Base-by-base conservation (phyloP, 257 asterid species). In the Forsythia suspensa region DNA sequence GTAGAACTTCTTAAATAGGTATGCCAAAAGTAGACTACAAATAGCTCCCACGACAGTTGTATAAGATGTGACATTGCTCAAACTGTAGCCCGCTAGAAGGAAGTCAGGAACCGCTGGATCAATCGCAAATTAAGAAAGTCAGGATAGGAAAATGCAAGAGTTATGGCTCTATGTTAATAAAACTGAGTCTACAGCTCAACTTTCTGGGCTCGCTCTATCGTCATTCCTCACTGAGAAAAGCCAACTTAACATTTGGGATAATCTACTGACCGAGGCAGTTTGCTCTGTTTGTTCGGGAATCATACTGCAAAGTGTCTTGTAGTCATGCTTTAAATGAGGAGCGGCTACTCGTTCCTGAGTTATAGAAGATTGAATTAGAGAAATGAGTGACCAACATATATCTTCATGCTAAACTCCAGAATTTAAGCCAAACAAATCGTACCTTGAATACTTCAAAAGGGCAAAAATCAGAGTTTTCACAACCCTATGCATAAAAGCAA, bases 361-460 rank as follows among this genome's bases (percentile, higher is more conserved):
- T 55, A 80, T 70, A 61, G 77, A 73, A 68, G 74, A 69, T 42
- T 42, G 52, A 57, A 65, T 76, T 6, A 15, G 36, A 80, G 24
- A 65, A 75, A 40, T 73, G 51, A 36, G 13, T 41, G 21, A 75
- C 34, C 21, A 29, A 29, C 66, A 2, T 43, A 51, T 29, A 43
- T 37, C 44, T 34, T 18, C 36, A 10, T 42, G 77, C 9, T 20
- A 18, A 39, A 74, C 16, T 41, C 34, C 52, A 21, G 20, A 3
- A n/a, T 63, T 29, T 29, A 29, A 16, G 21, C 6, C 8, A 5
- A 24, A 51, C 20, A 48, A 34, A 36, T 61, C 43, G 15, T 91
- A 94, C 99, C 99, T 94, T 94, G 61, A 96, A 91, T 75, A 88
- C 89, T 80, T 96, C 94, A 16, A 90, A 90, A 0, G 96, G 96